phyloP scores from a whole-genome alignment of 1,139 yeast genomes.

The Petasospora fabianii region DNA sequence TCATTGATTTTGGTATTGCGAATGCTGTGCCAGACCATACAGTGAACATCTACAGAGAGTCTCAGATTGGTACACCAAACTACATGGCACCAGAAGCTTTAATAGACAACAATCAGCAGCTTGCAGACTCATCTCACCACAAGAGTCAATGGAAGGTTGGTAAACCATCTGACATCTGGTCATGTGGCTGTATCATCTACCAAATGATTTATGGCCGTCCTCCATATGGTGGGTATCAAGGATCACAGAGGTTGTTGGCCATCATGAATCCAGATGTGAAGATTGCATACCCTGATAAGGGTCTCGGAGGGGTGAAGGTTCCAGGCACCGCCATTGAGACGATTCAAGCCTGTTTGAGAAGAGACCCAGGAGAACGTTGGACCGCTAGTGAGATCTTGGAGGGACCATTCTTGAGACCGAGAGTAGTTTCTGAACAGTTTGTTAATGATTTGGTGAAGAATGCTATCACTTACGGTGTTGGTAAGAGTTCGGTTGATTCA shows the following conservation, averaged over 20 bases:
- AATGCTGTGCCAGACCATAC: conserved; percentile 94
- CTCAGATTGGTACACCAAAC: conserved; percentile 93
- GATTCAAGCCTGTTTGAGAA: conserved; percentile 65
- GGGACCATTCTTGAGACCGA: conserved; percentile 64
- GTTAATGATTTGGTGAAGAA: conserved; percentile 69
- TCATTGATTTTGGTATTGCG: conserved; percentile 95
- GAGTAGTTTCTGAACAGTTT: conserved; percentile 63
- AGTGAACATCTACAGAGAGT: conserved; percentile 81
- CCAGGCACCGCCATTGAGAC: conserved; percentile 70
- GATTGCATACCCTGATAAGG: conserved; percentile 62
- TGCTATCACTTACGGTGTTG: conserved; percentile 39
- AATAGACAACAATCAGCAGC: conserved; percentile 40
- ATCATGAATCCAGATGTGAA: conserved; percentile 84
- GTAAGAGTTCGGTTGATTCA: conserved; percentile 25
- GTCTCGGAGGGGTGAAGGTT: conserved; percentile 60
- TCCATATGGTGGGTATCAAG: conserved; percentile 80
- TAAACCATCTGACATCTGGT: conserved; percentile 95
- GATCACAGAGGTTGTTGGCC: conserved; percentile 77
- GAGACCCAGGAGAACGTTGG: conserved; percentile 70
- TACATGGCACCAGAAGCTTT: conserved; percentile 98
- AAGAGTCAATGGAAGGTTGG: conserved; percentile 79
- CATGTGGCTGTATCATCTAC: conserved; percentile 93
- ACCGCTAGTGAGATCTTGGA: conserved; percentile 62
- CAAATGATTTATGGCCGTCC: conserved; percentile 95
- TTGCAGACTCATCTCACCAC: conserved; percentile 26